Conservation (phyloP, 2,329 filamentous ascomycete genomes). For the Raffaelea deltoideospora region DNA sequence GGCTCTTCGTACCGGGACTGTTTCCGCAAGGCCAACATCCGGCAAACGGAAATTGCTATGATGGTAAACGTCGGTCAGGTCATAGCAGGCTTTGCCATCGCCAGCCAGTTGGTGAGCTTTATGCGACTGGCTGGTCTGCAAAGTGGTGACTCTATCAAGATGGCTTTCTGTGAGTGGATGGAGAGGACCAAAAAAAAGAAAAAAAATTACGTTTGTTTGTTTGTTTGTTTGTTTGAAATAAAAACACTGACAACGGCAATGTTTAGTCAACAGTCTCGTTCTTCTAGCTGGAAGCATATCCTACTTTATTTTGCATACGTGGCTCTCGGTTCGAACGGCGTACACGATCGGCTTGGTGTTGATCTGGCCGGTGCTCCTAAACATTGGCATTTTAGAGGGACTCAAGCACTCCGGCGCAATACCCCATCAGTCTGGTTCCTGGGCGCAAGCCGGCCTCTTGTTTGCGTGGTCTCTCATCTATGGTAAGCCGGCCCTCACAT, state of each 20-base stretch:
- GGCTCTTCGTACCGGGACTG: constrained; percentile 35
- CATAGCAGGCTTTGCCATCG: constrained; percentile 20
- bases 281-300: constrained; percentile 25
- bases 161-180: constrained; percentile 13
- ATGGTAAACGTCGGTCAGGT: constrained; percentile 16
- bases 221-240: not conserved
- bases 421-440: constrained; percentile 12
- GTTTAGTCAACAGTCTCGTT: constrained; percentile 9
- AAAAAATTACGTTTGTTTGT: too few relatives aligned
- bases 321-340: constrained; percentile 28
- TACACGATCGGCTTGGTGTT: constrained; percentile 20
- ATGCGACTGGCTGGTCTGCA: constrained; percentile 19
- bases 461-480: constrained; percentile 25
- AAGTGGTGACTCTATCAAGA: constrained; percentile 21
- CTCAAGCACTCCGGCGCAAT: constrained; percentile 19
- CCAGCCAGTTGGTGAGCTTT: constrained; percentile 16
- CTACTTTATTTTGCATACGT: constrained; percentile 23
- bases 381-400: constrained; percentile 25
- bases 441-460: constrained; percentile 24
- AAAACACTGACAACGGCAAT: not conserved
- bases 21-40: constrained; percentile 30
- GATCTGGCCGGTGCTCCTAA: constrained; percentile 19
- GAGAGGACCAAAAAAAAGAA: not conserved
- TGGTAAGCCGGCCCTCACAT: constrained; percentile 4
- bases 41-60: constrained; percentile 38